Base-by-base conservation (phyloP, 2,329 filamentous ascomycete genomes). In the Didymella glomerata region DNA sequence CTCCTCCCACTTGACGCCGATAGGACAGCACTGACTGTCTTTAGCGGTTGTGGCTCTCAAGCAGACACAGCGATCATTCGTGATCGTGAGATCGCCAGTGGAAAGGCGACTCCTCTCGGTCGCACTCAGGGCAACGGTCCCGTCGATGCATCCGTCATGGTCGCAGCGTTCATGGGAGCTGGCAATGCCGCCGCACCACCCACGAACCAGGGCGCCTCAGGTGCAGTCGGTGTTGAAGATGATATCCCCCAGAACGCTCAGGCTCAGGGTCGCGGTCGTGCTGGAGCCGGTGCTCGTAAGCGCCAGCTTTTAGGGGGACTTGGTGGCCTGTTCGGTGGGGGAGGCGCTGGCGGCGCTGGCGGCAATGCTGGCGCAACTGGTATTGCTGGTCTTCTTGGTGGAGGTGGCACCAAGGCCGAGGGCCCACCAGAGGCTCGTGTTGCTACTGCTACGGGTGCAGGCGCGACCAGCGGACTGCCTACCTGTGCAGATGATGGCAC, bases 11-110 rank as follows among this genome's bases (percentile, higher is more conserved):
- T 40, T 13, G 7, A 36, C 18, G 48, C 20, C 32, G 11, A 34
- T 28, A 28, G 25, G 18, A 40, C 2, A 9, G 24, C 8, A 56
- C 67, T 74, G 52, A 75, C 55, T 46, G 8, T 30, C 30, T 9
- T 11, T 4, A 75, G 72, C 57, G 68, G 77, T 47, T 90, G 88
- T 70, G 88, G 88, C 60, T 84, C 87, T 16, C 84, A 90, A 72
- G 86, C 84, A 57, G 88, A 90, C 72, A 90, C 88, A 18, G 81
- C 87, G 70, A 89, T 90, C 78, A 89, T 90, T 74, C 84, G 87
- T 22, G 79, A 86, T 66, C 76, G 80, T 11, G 88, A 90, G 72
- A 82, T 90, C 46, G 76, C 78, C 38, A 82, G 78, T 49, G 80
- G 78, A 67, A 80, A 83, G 64, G 84, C 83, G 30, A 81, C 80